Evolutionary conservation across 2,329 filamentous ascomycete species (phyloP), one percentile per base, ranked within the genome.

Genomic region (Exophiala mesophila): DNA sequence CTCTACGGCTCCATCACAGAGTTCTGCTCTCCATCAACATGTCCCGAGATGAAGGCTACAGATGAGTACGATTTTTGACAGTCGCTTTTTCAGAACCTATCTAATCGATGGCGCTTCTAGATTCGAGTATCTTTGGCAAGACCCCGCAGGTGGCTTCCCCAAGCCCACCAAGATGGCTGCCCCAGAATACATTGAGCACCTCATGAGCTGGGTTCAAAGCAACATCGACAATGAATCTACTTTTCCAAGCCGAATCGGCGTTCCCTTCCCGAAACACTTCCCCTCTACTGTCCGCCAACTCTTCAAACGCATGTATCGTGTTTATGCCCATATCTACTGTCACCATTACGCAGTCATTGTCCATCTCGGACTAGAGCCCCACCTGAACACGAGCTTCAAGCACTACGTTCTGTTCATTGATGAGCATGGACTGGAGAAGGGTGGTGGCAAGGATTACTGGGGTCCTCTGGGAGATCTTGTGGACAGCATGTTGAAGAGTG

Each of bases 41-140:
- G 92, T 65, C 92, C 92, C 1, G 92, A 97, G 70, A 98, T 98
- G 92, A 98, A 98, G 69, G 92, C 92, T n/a, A 98, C 92, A 7
- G 94, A 98, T 69, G 92, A 98, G 84, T 92, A 76, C 53, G 79
- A n/a, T n/a, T 45, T n/a, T 8, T 12, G 5, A 35, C 23, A 30
- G 17, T 19, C 17, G 39, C 29, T 21, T 12, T 32, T 20, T 9
- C 16, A 13, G n/a, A 37, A 47, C 53, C 43, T 52, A 41, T 19
- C 36, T 44, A 34, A 31, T 41, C 36, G 32, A 34, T 36, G 19
- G 13, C 26, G 32, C 33, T 15, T 20, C 8, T 1, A 90, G 86
- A 60, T 98, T 97, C 66, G 92, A 98, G 67, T 98, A 98, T 67
- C 82, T 98, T 54, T 98, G 92, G 92, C 92, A 98, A 70, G 90